Evolutionary conservation across 2,329 filamentous ascomycete species (phyloP), one percentile per base, ranked within the genome.

Genomic region (Diaporthe vexans): DNA sequence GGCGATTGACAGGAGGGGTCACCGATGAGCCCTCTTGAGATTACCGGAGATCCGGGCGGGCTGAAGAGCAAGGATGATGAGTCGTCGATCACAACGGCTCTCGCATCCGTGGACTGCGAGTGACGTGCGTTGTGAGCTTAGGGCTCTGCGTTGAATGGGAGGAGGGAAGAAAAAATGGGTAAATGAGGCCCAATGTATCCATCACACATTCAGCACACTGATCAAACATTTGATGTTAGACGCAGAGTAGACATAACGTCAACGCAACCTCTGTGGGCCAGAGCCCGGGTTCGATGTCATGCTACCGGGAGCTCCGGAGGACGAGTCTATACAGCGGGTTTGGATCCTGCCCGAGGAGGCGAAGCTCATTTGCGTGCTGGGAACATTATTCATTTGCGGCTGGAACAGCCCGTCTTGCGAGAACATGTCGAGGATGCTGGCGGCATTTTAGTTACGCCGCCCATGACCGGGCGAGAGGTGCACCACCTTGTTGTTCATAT

Each of bases 171-270:
- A 29, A 46, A 63, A 17, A 2, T 37, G 52, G 48, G 48, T 21
- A 40, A 40, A 29, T 68, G 33, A 68, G 21, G 17, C 29, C 21
- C 26, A 52, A 35, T 67, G 0, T 52, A 35, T 52, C 21, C 46
- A 52, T 35, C 29, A 52, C 43, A 67, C 24, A 5, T n/a, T 35
- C 63, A 52, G 21, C 29, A 67, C 63, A 67, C 46, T 67, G 21
- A 52, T 52, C 21, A 26, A 51, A 35, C 10, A 52, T 21, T 26
- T 17, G 13, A 17, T 52, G 33, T 24, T 52, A 33, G 59, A 46
- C 19, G 21, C 21, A 24, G n/a, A 33, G 46, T 52, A 52, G 13
- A 21, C 13, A 43, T 17, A 43, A 43, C 19, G 29, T 37, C 46
- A n/a, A 17, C 13, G 19, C 46, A 7, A 17, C 13, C 26, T 24